phyloP scores from a whole-genome alignment of 2,329 filamentous ascomycete species.

The Cyanodermella asteris region DNA sequence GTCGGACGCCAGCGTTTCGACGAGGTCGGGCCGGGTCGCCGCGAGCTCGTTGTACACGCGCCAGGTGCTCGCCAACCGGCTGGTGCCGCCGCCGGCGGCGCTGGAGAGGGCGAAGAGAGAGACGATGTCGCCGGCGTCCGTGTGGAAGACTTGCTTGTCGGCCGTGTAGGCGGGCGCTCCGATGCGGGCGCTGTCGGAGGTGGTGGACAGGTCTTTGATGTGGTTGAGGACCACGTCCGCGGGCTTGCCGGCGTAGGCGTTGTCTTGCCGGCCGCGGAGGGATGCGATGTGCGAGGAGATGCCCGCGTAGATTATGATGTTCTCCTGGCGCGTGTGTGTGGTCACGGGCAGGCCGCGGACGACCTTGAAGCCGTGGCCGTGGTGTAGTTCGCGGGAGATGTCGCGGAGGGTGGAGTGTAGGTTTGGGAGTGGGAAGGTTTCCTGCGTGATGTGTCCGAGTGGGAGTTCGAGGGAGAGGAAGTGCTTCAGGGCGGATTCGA shows the following conservation, averaged over 20 bases:
- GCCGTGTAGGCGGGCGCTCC: conserved; percentile 37
- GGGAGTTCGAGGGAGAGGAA: too few species aligned
- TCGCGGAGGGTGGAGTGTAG: conserved; percentile 13
- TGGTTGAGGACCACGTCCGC: conserved; percentile 35
- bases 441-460: conserved; percentile 22
- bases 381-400: conserved; percentile 16
- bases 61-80: conserved; percentile 30
- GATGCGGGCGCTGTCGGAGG: conserved; percentile 21
- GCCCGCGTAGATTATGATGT: conserved; percentile 20
- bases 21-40: conserved; percentile 28
- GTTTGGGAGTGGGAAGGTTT: conserved; percentile 21
- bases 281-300: conserved; percentile 20
- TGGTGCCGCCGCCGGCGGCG: conserved; percentile 28
- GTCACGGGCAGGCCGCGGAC: conserved; percentile 20
- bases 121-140: conserved; percentile 32
- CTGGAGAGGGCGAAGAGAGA: conserved; percentile 25
- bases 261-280: conserved; percentile 20
- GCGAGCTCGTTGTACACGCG: conserved; percentile 34
- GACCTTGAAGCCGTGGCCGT: conserved; percentile 23
- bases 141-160: conserved; percentile 39
- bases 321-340: conserved; percentile 16
- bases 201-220: conserved; percentile 36
- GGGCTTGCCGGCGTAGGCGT: conserved; percentile 20
- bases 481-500: conserved; percentile 16
- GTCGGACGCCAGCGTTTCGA: conserved; percentile 25